phyloP scores from a whole-genome alignment of 768 basidiomycete genomes.

The Fistulinella prunicolor region DNA sequence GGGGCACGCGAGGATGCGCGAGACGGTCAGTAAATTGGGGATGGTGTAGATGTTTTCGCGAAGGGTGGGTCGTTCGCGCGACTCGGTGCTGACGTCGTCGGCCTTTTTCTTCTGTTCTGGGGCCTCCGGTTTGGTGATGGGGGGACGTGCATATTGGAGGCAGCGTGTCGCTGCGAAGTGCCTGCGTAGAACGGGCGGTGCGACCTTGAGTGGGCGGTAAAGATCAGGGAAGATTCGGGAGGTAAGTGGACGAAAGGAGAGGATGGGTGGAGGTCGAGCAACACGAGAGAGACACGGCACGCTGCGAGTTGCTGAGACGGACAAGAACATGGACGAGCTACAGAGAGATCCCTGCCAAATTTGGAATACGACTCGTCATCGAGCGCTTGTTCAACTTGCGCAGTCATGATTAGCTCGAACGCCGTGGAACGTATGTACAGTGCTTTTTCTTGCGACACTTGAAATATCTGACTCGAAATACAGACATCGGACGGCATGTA shows the following conservation, averaged over 20 bases:
- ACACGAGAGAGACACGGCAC: slow-evolving; percentile 7
- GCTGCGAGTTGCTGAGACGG: no score
- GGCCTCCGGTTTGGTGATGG: slow-evolving; percentile 4
- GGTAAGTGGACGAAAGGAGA: no score
- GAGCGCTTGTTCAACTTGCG: no score
- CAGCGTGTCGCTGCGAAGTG: slow-evolving; percentile 12
- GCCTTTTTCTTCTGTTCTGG: slow-evolving; percentile 7
- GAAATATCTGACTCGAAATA: no score
- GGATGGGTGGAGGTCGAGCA: no score
- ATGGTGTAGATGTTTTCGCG: slow-evolving; percentile 92
- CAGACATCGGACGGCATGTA: no score
- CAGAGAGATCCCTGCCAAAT: no score
- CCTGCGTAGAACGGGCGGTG: slow-evolving; percentile 2
- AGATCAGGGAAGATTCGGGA: neutral
- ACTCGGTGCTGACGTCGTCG: neutral
- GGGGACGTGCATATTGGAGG: slow-evolving; percentile 10
- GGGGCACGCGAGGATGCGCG: slow-evolving; percentile 87
- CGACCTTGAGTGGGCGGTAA: neutral
- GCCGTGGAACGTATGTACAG: no score
- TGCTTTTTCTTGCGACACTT: no score
- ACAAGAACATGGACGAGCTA: slow-evolving; percentile 12
- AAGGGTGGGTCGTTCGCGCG: slow-evolving; percentile 32
- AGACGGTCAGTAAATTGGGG: slow-evolving; percentile 86
- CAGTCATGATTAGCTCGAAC: no score
- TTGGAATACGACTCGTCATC: no score